A percentile compares a stretch with the other conserved stretches of the same genome.
phyloP scores from a whole-genome alignment of 192 early-diverging fungal genomes.

The Mortierella alpina region DNA sequence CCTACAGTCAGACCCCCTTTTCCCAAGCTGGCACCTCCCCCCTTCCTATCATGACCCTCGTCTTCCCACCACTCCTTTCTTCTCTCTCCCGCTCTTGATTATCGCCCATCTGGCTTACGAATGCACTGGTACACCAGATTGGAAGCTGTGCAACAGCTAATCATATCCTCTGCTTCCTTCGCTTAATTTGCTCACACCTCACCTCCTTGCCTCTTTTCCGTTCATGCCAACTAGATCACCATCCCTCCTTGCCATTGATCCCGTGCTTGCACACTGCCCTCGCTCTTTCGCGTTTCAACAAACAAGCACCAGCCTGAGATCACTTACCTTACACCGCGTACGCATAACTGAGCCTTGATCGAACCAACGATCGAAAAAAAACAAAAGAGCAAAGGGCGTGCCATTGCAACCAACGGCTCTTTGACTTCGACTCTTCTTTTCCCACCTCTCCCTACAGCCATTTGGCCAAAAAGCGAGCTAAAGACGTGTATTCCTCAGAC shows the following conservation, averaged over 20 bases:
- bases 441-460: background rate
- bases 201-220: background rate
- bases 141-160: background rate
- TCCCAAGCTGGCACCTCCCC: too few relatives aligned
- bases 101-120: constrained; percentile 1
- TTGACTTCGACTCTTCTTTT: background rate
- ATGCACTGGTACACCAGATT: background rate
- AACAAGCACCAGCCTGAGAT: constrained; percentile 10
- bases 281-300: constrained; percentile 31
- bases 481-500: background rate
- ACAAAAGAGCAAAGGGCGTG: background rate
- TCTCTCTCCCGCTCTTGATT: constrained; percentile 3
- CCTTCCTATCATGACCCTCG: too few relatives aligned
- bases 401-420: background rate
- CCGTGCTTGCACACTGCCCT: constrained; percentile 1
- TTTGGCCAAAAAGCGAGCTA: background rate
- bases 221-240: constrained; percentile 23
- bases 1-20: too few relatives aligned
- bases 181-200: background rate
- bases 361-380: constrained; percentile 1
- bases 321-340: background rate
- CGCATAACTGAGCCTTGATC: background rate
- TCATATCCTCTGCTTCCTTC: background rate
- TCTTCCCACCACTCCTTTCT: background rate
- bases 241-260: constrained; percentile 11